These are phyloP conservation scores for Tylopilus rubrobrunneus DNA, from an alignment of 768 basidiomycete genomes.

Conservation along the genomic window DNA sequence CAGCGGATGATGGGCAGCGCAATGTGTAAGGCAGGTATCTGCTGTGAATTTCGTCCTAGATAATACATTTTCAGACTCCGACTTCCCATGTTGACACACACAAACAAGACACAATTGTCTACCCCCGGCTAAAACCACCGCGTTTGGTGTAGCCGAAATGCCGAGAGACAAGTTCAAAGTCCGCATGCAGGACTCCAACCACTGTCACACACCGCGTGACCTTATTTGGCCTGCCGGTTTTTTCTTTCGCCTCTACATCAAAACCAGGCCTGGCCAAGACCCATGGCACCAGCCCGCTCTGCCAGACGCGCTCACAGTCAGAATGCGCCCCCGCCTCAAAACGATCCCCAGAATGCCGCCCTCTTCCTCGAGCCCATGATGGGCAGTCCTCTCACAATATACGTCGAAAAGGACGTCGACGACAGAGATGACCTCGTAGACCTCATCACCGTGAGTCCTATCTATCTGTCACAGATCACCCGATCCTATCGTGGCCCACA, in stretches of 20 bases:
- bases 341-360: conserved; percentile 35
- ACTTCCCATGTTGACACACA: conserved; percentile 22
- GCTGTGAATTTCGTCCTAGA: conserved; percentile 12
- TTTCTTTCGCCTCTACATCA: conserved; percentile 21
- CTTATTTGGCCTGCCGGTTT: not conserved
- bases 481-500: conserved; percentile 1
- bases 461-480: conserved; percentile 4
- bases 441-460: conserved; percentile 57
- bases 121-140: not conserved
- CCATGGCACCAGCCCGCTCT: conserved; percentile 80
- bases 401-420: conserved; percentile 76
- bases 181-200: conserved; percentile 29
- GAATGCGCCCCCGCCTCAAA: conserved; percentile 23
- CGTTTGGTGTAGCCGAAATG: conserved; percentile 5
- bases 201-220: conserved; percentile 22
- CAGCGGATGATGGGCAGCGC: not conserved
- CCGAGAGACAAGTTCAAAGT: conserved; percentile 15
- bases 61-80: conserved; percentile 33
- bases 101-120: conserved; percentile 23
- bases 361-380: conserved; percentile 83
- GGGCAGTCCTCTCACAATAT: conserved; percentile 69
- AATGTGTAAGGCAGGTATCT: not conserved
- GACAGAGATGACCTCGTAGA: conserved; percentile 63
- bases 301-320: conserved; percentile 45
- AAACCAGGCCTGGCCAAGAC: conserved; percentile 43